A percentile compares a stretch with the other conserved stretches of the same genome.
Evolutionary conservation across 495 filamentous ascomycete genomes (phyloP).

Genomic region (Aspergillus cristatus): DNA sequence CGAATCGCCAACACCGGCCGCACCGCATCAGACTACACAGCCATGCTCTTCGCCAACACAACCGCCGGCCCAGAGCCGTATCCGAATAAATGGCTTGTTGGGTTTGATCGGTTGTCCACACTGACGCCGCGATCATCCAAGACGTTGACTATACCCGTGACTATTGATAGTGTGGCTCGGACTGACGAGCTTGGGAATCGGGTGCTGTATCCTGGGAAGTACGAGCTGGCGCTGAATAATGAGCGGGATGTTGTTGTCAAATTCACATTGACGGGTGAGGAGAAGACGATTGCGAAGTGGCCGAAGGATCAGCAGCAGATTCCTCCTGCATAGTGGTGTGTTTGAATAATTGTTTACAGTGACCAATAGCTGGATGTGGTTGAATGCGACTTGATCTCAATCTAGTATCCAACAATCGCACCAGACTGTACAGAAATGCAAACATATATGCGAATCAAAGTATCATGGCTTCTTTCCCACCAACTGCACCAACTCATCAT

Average conservation of each 20-base stretch:
- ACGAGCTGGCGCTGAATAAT: constrained; percentile 49
- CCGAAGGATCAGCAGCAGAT: constrained; percentile 23
- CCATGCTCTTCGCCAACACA: constrained; percentile 46
- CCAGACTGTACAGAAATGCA: too few relatives aligned
- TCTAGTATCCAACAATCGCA: too few relatives aligned
- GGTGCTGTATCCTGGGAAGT: constrained; percentile 57
- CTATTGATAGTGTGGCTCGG: constrained; percentile 49
- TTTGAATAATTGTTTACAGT: too few relatives aligned
- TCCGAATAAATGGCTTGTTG: constrained; percentile 55
- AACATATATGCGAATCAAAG: too few relatives aligned
- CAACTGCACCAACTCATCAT: constrained; percentile 29
- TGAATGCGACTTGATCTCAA: too few relatives aligned
- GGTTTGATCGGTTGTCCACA: constrained; percentile 44
- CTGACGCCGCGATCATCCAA: constrained; percentile 30
- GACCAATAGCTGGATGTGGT: too few relatives aligned
- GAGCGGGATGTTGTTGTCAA: constrained; percentile 19
- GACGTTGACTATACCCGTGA: constrained; percentile 38
- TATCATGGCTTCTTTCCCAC: too few relatives aligned
- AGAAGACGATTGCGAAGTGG: constrained; percentile 22
- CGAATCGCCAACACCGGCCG: constrained; percentile 44
- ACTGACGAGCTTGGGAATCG: constrained; percentile 49
- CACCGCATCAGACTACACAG: constrained; percentile 48
- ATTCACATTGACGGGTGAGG: constrained; percentile 25
- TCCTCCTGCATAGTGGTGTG: neutral
- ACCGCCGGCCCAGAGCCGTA: constrained; percentile 49